Evolutionary conservation across 208 protist species (phyloP).

Genomic region (Acanthamoeba polyphaga): DNA sequence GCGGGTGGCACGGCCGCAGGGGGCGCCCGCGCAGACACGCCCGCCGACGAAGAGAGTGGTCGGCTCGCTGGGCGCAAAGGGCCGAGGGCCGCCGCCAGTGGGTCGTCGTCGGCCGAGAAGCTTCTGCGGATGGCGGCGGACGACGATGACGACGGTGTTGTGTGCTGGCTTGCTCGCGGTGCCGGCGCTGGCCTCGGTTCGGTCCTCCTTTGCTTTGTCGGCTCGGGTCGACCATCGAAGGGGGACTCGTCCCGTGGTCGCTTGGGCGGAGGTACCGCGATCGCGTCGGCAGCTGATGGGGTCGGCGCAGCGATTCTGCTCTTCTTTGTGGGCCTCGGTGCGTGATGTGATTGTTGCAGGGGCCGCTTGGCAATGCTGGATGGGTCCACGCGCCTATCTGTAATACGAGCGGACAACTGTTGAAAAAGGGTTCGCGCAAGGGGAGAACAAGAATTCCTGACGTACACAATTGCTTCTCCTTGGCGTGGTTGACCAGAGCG

Average conservation of each 20-base stretch:
- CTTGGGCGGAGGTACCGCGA: background rate
- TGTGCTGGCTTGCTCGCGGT: background rate
- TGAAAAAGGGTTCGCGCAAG: background rate
- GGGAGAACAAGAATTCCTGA: background rate
- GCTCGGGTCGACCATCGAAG: background rate
- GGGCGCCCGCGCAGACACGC: too few relatives aligned
- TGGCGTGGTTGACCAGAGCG: slow-evolving; percentile 68
- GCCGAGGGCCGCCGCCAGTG: too few relatives aligned
- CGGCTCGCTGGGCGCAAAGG: too few relatives aligned
- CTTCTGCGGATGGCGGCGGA: background rate
- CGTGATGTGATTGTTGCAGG: background rate
- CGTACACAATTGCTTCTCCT: slow-evolving; percentile 33
- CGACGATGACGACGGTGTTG: background rate
- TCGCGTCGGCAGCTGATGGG: background rate
- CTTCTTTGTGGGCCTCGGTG: background rate
- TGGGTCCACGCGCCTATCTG: background rate
- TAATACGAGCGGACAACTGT: background rate
- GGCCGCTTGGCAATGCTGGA: background rate
- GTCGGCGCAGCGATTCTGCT: background rate
- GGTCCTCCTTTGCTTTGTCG: background rate
- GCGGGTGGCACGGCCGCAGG: background rate
- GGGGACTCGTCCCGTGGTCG: background rate
- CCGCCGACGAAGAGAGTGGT: too few relatives aligned
- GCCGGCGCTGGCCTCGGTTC: background rate
- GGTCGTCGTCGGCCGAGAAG: background rate